phyloP scores from a whole-genome alignment of 495 filamentous ascomycete genomes.

The Aspergillus cavernicola region DNA sequence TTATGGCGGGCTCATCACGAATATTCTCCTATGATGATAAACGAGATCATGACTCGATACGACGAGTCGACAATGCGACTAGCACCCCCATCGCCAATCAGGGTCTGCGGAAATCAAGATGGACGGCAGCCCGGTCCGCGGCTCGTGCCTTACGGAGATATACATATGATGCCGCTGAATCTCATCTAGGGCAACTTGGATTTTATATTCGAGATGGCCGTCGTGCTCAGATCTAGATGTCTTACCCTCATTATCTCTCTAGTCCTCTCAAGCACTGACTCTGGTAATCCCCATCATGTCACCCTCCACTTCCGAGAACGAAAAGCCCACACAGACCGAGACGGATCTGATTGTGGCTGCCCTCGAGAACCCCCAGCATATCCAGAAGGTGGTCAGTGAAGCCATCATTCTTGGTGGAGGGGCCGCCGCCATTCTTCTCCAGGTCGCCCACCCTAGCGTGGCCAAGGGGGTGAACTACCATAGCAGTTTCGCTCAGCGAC shows the following conservation, averaged over 20 bases:
- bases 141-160: background rate
- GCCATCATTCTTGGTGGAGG: slow-evolving; percentile 36
- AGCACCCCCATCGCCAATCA: background rate
- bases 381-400: slow-evolving; percentile 34
- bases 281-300: slow-evolving; percentile 1
- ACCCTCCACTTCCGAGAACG: background rate
- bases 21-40: too few relatives aligned
- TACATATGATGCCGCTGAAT: slow-evolving; percentile 9
- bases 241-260: background rate
- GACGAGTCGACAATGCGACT: background rate
- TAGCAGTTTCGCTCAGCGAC: slow-evolving; percentile 40
- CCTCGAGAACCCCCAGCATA: slow-evolving; percentile 26
- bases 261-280: background rate
- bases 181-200: background rate
- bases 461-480: slow-evolving; percentile 29
- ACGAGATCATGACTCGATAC: background rate
- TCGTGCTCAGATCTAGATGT: too few relatives aligned
- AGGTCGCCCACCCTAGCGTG: slow-evolving; percentile 40
- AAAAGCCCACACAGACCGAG: background rate
- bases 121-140: slow-evolving; percentile 4
- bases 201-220: too few relatives aligned
- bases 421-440: slow-evolving; percentile 36
- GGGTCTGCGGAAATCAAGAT: background rate
- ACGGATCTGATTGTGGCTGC: background rate
- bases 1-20: background rate